Evolutionary conservation across 148 eudicot species (phyloP).

Genomic region (Fallopia convolvulus): DNA sequence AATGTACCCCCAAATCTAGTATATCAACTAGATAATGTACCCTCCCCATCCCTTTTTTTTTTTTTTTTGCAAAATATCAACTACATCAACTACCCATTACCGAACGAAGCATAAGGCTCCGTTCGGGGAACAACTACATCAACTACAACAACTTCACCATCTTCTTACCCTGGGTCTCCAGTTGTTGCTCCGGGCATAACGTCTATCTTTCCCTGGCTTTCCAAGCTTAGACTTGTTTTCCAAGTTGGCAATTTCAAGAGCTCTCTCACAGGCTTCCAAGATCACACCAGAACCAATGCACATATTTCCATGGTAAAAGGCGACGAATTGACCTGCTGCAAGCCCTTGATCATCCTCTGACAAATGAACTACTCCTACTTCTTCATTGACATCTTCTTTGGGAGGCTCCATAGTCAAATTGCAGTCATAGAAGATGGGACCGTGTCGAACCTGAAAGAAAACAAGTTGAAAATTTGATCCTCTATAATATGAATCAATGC

Average conservation of each 20-base stretch:
- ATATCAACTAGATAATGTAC: no score
- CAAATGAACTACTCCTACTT: slow-evolving; percentile 62
- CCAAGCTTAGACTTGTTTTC: slow-evolving; percentile 64
- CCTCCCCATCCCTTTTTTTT: no score
- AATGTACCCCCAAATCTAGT: no score
- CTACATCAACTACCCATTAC: no score
- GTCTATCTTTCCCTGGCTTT: slow-evolving; percentile 82
- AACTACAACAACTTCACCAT: not conserved
- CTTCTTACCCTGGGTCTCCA: not conserved
- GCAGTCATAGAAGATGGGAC: slow-evolving; percentile 69
- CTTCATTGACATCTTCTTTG: slow-evolving; percentile 25
- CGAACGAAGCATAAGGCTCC: no score
- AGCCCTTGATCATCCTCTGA: slow-evolving; percentile 93
- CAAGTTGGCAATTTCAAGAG: slow-evolving; percentile 51
- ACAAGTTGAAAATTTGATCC: not conserved
- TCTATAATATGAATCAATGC: not conserved
- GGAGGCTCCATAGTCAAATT: slow-evolving; percentile 39
- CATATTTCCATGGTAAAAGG: slow-evolving; percentile 56
- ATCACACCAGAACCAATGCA: slow-evolving; percentile 94
- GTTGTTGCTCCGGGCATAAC: slow-evolving; percentile 7
- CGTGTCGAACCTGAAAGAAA: slow-evolving; percentile 78
- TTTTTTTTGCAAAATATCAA: no score
- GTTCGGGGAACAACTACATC: no score
- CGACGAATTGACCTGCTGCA: slow-evolving; percentile 96
- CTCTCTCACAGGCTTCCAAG: slow-evolving; percentile 68